phyloP scores from a whole-genome alignment of 345 rosid genomes.

The Citrus australasica region DNA sequence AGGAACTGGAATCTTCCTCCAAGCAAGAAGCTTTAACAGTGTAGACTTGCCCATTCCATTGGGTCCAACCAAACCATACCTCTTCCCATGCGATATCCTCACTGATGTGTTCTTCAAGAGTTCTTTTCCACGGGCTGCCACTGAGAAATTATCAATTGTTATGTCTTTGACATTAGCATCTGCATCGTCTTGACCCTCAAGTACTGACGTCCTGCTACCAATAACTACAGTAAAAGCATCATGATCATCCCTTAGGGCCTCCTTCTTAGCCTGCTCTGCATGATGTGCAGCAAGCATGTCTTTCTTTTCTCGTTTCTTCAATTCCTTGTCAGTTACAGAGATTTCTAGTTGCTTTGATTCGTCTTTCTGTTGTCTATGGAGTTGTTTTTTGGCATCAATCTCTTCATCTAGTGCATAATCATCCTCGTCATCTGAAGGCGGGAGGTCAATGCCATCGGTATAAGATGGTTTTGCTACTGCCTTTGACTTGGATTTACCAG shows the following conservation, averaged over 20 bases:
- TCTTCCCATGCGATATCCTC: constrained; percentile 91
- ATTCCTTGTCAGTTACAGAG: constrained; percentile 63
- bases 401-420: constrained; percentile 40
- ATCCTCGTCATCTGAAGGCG: constrained; percentile 85
- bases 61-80: constrained; percentile 95
- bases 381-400: constrained; percentile 23
- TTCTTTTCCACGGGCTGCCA: constrained; percentile 91
- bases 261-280: constrained; percentile 56
- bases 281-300: constrained; percentile 55
- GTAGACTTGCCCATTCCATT: constrained; percentile 99
- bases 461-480: constrained; percentile 56
- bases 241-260: constrained; percentile 86
- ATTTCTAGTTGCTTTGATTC: constrained; percentile 52
- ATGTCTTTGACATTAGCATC: constrained; percentile 95
- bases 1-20: constrained; percentile 98
- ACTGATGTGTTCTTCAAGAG: constrained; percentile 81
- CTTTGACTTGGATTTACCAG: constrained; percentile 49
- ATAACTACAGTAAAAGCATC: constrained; percentile 96
- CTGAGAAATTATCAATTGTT: constrained; percentile 80
- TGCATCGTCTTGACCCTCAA: constrained; percentile 81
- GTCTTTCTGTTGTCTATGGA: constrained; percentile 45
- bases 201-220: constrained; percentile 80
- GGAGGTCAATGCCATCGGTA: constrained; percentile 82
- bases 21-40: constrained; percentile 83
- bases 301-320: constrained; percentile 80